A percentile compares a stretch with the other conserved stretches of the same genome.
Conservation (phyloP, 2,329 filamentous ascomycete species). For the Fusarium stilboides region DNA sequence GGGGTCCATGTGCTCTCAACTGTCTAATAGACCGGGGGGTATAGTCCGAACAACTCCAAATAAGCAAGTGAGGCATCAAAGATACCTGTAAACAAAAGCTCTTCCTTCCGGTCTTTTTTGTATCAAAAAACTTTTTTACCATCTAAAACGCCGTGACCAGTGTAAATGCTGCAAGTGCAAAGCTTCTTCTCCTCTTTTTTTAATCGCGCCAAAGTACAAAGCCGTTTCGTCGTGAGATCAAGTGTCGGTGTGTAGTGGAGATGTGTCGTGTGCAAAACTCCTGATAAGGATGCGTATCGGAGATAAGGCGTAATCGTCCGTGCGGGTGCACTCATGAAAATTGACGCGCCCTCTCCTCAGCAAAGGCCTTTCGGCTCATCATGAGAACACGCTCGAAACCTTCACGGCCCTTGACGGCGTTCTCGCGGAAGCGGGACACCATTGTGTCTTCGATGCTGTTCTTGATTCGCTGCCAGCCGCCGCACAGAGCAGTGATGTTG, state of each 20-base stretch:
- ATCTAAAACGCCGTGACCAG: conserved; percentile 47
- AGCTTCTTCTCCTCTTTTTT: conserved; percentile 32
- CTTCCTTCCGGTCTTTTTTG: conserved; percentile 29
- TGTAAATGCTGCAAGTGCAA: conserved; percentile 49
- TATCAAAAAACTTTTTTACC: conserved; percentile 38
- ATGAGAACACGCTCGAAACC: conserved; percentile 95
- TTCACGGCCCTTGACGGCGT: conserved; percentile 89
- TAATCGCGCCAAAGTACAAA: conserved; percentile 47
- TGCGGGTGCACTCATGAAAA: conserved; percentile 38
- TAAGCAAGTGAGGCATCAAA: conserved; percentile 19
- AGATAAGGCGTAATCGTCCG: conserved; percentile 17
- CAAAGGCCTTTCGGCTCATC: conserved; percentile 92
- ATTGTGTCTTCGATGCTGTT: conserved; percentile 95
- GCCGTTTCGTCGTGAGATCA: conserved; percentile 45
- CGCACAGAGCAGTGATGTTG: conserved; percentile 92
- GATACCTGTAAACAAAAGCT: conserved; percentile 17
- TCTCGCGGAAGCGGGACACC: conserved; percentile 90
- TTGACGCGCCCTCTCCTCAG: conserved; percentile 82
- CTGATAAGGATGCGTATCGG: conserved; percentile 21
- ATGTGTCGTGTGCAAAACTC: conserved; percentile 38
- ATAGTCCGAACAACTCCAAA: conserved; percentile 52
- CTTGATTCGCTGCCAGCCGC: conserved; percentile 97
- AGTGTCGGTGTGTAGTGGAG: conserved; percentile 47
- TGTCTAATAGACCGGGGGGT: conserved; percentile 53
- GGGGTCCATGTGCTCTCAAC: conserved; percentile 42